These are phyloP conservation scores for Pittosporum tobira DNA, from an alignment of 129 eudicot genomes.

Conservation along the genomic window DNA sequence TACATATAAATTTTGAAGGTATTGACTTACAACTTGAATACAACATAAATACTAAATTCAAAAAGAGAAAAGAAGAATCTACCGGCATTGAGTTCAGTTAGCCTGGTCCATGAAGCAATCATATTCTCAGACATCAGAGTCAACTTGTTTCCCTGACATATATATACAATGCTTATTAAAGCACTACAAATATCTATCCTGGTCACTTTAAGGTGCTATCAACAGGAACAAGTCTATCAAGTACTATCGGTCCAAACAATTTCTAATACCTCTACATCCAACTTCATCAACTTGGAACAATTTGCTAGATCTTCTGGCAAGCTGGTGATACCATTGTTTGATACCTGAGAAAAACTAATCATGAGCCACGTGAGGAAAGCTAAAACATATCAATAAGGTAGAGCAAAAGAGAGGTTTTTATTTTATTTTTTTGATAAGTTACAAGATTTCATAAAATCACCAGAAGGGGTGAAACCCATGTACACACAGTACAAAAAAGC, in stretches of 20 bases:
- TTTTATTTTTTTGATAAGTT: too few species aligned
- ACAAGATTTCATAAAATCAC: too few species aligned
- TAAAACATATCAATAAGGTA: not conserved
- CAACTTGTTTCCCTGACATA: conserved; percentile 73
- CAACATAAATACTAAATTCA: not conserved
- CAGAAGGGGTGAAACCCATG: too few species aligned
- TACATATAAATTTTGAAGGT: not conserved
- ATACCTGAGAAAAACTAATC: conserved; percentile 42
- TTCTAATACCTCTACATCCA: conserved; percentile 76
- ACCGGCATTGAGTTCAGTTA: conserved; percentile 89
- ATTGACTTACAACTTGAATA: not conserved
- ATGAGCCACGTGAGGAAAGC: not conserved
- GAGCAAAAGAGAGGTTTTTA: too few species aligned
- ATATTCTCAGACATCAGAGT: conserved; percentile 42
- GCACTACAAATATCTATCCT: conserved; percentile 1
- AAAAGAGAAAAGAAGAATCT: conserved; percentile 13
- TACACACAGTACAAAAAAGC: too few species aligned
- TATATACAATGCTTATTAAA: conserved; percentile 17
- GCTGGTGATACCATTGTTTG: conserved; percentile 64
- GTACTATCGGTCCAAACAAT: conserved; percentile 5
- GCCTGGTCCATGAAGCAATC: conserved; percentile 75
- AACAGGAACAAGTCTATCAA: not conserved
- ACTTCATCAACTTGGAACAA: conserved; percentile 67
- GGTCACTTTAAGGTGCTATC: not conserved
- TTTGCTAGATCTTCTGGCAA: conserved; percentile 78